Conservation (phyloP, 176 grass and related monocot genomes). For the Aegilops sharonensis region DNA sequence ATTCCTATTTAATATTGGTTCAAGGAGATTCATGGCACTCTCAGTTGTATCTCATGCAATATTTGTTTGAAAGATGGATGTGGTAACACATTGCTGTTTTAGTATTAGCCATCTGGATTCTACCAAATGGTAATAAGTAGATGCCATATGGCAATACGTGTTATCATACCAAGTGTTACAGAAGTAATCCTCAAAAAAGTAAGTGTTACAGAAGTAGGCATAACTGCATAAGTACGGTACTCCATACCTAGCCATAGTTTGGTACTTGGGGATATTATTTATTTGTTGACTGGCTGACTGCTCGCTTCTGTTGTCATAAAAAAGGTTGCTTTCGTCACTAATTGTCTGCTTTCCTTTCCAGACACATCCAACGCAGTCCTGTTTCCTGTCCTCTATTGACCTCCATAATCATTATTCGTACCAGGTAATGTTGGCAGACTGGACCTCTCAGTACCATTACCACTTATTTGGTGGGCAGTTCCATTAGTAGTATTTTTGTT, state of each 20-base stretch:
- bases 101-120: background rate
- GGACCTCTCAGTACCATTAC: slow-evolving; percentile 17
- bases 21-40: slow-evolving; percentile 15
- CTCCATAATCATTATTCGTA: slow-evolving; percentile 99
- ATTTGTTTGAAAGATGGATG: slow-evolving; percentile 7
- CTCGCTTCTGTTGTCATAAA: background rate
- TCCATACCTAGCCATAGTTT: background rate
- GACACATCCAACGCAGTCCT: slow-evolving; percentile 98
- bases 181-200: background rate
- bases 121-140: background rate
- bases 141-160: background rate
- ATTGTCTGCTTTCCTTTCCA: slow-evolving; percentile 43
- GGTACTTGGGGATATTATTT: background rate
- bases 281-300: slow-evolving; percentile 6
- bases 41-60: slow-evolving; percentile 2
- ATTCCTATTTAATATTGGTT: slow-evolving; percentile 18
- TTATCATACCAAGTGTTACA: background rate
- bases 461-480: background rate
- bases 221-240: background rate
- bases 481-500: background rate
- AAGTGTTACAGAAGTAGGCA: background rate
- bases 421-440: slow-evolving; percentile 66
- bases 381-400: slow-evolving; percentile 99
- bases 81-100: slow-evolving; percentile 3
- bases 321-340: background rate